A percentile compares a stretch with the other conserved stretches of the same genome.
Evolutionary conservation across 139 green algal genomes (phyloP).

Genomic region (Astrephomene gubernaculifera): DNA sequence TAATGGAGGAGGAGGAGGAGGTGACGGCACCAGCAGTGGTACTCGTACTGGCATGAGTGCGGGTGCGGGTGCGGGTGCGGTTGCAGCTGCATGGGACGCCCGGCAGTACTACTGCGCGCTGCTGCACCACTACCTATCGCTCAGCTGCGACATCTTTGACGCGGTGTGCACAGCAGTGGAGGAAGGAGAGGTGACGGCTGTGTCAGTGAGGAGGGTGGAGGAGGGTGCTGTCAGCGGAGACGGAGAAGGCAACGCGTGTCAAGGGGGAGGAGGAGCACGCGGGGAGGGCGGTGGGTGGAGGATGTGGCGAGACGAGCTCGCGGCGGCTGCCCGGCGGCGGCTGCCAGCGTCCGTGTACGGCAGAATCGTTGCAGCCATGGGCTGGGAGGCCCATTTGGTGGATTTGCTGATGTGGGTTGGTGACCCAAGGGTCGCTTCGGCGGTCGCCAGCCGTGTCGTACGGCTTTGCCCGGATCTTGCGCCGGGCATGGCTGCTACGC

Average conservation of each 20-base stretch:
- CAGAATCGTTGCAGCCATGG: background rate
- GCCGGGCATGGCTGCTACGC: background rate
- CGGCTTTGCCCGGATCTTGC: background rate
- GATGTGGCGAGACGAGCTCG: background rate
- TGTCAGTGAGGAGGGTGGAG: background rate
- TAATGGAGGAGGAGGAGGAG: too few relatives aligned
- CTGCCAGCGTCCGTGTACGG: conserved; percentile 8
- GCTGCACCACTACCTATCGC: conserved; percentile 3
- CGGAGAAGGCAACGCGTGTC: background rate
- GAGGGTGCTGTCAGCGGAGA: background rate
- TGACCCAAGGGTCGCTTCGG: background rate
- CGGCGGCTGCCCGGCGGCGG: background rate
- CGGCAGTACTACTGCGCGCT: too few relatives aligned
- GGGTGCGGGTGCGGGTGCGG: too few relatives aligned
- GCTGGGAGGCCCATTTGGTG: background rate
- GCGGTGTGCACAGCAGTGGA: background rate
- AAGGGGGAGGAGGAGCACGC: too few relatives aligned
- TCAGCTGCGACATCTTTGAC: background rate
- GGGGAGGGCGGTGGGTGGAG: background rate
- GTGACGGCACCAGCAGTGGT: too few relatives aligned
- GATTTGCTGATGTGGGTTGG: conserved; percentile 20
- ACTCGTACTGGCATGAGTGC: too few relatives aligned
- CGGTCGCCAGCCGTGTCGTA: background rate
- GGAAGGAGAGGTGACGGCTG: too few relatives aligned
- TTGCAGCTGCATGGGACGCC: too few relatives aligned